Evolutionary conservation across 805 yeast species (phyloP).

Genomic region (Limtongia smithiae): DNA sequence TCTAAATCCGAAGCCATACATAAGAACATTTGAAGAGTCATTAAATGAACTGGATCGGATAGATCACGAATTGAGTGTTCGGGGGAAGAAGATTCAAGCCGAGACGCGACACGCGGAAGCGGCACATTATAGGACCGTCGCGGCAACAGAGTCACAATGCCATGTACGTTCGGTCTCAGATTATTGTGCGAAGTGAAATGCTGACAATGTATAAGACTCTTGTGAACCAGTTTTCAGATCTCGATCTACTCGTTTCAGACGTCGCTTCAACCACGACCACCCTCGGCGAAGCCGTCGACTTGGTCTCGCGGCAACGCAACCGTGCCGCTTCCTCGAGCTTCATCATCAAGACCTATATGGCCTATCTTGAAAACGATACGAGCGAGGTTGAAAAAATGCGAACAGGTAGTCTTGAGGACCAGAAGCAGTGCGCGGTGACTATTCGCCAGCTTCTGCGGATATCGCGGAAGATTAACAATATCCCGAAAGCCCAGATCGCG

Average conservation of each 20-base stretch:
- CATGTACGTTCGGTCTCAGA: conserved; percentile 4
- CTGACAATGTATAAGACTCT: conserved; percentile 10
- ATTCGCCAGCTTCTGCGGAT: conserved; percentile 62
- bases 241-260: conserved; percentile 53
- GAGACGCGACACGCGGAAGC: conserved; percentile 50
- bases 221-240: conserved; percentile 48
- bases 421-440: conserved; percentile 63
- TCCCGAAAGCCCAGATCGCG: conserved; percentile 32
- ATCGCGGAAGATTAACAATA: conserved; percentile 52
- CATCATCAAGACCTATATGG: conserved; percentile 70
- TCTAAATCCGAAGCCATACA: conserved; percentile 90
- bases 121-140: conserved; percentile 10
- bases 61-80: conserved; percentile 51
- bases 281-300: conserved; percentile 62
- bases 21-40: conserved; percentile 86
- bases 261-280: conserved; percentile 64
- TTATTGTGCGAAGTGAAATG: not conserved
- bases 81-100: conserved; percentile 50
- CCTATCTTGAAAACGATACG: conserved; percentile 59
- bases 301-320: conserved; percentile 67
- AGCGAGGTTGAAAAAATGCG: conserved; percentile 57
- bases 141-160: conserved; percentile 14
- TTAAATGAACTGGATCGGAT: conserved; percentile 65
- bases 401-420: conserved; percentile 51
- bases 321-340: conserved; percentile 68